Evolutionary conservation across 192 early-diverging fungal species (phyloP), one percentile per base, ranked within the genome.

Genomic region (Coemansia sp.): DNA sequence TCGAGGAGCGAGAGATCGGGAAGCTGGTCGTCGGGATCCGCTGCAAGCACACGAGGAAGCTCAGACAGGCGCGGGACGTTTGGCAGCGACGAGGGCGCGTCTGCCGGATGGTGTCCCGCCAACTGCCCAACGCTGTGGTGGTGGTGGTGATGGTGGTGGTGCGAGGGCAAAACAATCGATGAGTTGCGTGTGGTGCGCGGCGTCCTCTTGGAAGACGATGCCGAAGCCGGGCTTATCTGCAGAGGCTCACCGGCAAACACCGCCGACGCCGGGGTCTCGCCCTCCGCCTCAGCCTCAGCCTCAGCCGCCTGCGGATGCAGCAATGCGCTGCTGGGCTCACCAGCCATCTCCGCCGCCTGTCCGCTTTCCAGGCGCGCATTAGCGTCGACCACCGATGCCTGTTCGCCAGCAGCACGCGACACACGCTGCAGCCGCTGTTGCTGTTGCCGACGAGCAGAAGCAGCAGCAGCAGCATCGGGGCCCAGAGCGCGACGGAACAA

Each of bases 21-120:
- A 43, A 79, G 73, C 68, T 85, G 68, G 55, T 74, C 79, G 57
- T 81, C 79, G 19, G 79, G 79, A 32, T 81, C 79, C 0, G 79
- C 79, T 10, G 79, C 79, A 25, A 81, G 79, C 74, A 81, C 79
- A n/a, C 79, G 79, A 14, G 79, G 79, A 53, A 81, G 64, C 68
- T 81, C 67, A 17, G 79, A 81, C 55, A 81, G 79, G 4, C 70
- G 67, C 38, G 79, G 79, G 42, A 81, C 79, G 43, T 81, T 81
- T 17, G 79, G 70, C 67, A 81, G 51, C 17, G 79, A 81, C 57
- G 79, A 81, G 11, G 79, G 79, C 54, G 79, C 71, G 53, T 76
- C 56, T 11, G 79, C 79, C 13, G 78, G 67, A 50, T 72, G 56
- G 58, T 69, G 69, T 32, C 62, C 61, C 12, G 63, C 32, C 17